Conservation (phyloP, 2,329 filamentous ascomycete genomes). For the Periconia digitata region DNA sequence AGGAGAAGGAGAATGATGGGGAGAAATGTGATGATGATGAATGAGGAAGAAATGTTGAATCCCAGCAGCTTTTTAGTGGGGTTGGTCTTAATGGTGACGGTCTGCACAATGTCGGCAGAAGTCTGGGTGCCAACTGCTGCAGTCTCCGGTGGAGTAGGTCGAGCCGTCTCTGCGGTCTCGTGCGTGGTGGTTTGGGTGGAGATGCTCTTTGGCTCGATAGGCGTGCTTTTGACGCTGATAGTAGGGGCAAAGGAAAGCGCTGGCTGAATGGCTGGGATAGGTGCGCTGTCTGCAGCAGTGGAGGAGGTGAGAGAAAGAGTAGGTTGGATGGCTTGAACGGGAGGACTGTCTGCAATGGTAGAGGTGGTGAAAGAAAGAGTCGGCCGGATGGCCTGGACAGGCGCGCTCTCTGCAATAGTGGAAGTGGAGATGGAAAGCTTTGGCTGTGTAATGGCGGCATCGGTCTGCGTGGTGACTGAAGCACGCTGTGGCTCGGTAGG, state of each 20-base stretch:
- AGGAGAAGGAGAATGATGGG: constrained; percentile 5
- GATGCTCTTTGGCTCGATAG: neutral
- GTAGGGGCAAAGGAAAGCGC: neutral
- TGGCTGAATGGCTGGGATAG: neutral
- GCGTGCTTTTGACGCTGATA: neutral
- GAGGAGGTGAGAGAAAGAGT: neutral
- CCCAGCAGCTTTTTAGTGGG: neutral
- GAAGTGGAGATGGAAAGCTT: constrained; percentile 2
- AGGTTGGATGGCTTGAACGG: neutral
- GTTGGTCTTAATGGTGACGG: neutral
- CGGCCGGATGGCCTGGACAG: too few species aligned
- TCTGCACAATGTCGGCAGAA: constrained; percentile 4
- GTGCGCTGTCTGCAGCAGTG: neutral
- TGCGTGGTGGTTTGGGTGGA: neutral
- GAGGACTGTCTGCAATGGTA: neutral
- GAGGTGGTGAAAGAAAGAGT: neutral
- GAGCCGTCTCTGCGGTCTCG: neutral
- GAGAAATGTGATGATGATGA: constrained; percentile 3
- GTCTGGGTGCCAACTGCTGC: neutral
- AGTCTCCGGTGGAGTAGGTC: neutral
- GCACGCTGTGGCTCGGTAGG: neutral
- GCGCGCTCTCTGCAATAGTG: neutral
- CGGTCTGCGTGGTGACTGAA: constrained; percentile 4
- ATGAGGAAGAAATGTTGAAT: neutral
- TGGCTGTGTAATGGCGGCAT: constrained; percentile 4